These are phyloP conservation scores for Wickerhamomyces sydowiorum DNA, from an alignment of 805 yeast genomes.

Conservation along the genomic window DNA sequence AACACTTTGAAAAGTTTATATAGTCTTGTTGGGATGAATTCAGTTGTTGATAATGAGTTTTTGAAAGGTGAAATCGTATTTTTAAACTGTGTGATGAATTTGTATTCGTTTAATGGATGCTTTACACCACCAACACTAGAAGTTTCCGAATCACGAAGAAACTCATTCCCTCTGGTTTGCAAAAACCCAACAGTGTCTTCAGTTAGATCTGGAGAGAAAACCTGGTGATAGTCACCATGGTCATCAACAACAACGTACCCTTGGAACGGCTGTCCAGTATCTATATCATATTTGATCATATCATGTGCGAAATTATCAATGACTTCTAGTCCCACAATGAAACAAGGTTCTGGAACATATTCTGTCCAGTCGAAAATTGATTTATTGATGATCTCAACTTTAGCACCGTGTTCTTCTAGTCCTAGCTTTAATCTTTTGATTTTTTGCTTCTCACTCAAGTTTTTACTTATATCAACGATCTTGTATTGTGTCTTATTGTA, in stretches of 20 bases:
- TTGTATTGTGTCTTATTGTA: slow-evolving; percentile 57
- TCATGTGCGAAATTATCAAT: slow-evolving; percentile 85
- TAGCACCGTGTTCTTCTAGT: slow-evolving; percentile 36
- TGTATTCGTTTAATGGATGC: slow-evolving; percentile 60
- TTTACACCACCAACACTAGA: slow-evolving; percentile 23
- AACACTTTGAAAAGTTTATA: slow-evolving; percentile 60
- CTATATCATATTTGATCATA: slow-evolving; percentile 65
- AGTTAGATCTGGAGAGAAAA: slow-evolving; percentile 58
- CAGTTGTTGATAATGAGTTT: slow-evolving; percentile 60
- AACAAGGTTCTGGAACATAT: slow-evolving; percentile 58
- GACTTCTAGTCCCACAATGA: slow-evolving; percentile 74
- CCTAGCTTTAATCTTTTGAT: slow-evolving; percentile 7
- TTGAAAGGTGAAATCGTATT: slow-evolving; percentile 58
- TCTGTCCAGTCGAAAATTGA: slow-evolving; percentile 74
- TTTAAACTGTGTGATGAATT: slow-evolving; percentile 31
- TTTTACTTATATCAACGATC: slow-evolving; percentile 18
- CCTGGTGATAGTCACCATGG: slow-evolving; percentile 70
- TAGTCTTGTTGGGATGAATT: slow-evolving; percentile 76
- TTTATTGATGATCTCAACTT: slow-evolving; percentile 61
- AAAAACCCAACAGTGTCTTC: slow-evolving; percentile 50
- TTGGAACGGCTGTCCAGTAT: slow-evolving; percentile 63
- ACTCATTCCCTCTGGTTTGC: slow-evolving; percentile 28
- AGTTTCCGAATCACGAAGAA: slow-evolving; percentile 4
- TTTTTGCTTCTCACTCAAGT: slow-evolving; percentile 24
- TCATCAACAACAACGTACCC: slow-evolving; percentile 73